Base-by-base conservation (phyloP, 805 yeast species). In the Zygoascus bituminiphila region DNA sequence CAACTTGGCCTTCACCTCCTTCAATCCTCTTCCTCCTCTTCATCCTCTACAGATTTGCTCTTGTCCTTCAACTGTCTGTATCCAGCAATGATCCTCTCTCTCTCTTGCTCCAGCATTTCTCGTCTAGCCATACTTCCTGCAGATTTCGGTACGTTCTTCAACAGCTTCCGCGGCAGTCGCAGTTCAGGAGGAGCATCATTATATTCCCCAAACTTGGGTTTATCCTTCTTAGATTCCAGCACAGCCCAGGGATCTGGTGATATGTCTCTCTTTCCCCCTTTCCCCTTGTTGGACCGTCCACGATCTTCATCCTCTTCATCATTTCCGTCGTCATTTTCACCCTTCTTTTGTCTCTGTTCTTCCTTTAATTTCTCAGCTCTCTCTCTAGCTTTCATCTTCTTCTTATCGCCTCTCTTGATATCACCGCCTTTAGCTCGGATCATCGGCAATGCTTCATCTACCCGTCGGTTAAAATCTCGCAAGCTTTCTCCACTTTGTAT, bases 191-290 rank as follows among this genome's bases (percentile, higher is more conserved):
- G 74, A 14, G 66, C 58, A 38, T 67, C 70, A 0, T 66, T 74
- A 4, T 66, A 65, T 22, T 69, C 74, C 5, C 71, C 71, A 48
- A 69, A 69, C 52, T 66, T 67, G 25, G 73, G 70, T 35, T 39
- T 25, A 20, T 41, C 14, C 21, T 46, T 46, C 20, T 56, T 50
- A n/a, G 57, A 48, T n/a, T 64, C 58, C 25, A 69, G 54, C 7
- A 53, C 52, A 10, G 66, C 66, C 72, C 72, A 69, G 2, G 72
- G 69, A 55, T 69, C 74, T n/a, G 72, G 73, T 9, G 70, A 68
- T n/a, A 58, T 51, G 17, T 59, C 67, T 43, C 64, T 51, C 51
- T 52, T 53, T 45, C 45, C 44, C 47, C 54, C 49, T 48, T 47
- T 50, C 14, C 42, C 29, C 49, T 8, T n/a, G 20, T 8, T 35